These are phyloP conservation scores for Gomphus bonarii DNA, from an alignment of 1,284 basidiomycete genomes.

Conservation along the genomic window DNA sequence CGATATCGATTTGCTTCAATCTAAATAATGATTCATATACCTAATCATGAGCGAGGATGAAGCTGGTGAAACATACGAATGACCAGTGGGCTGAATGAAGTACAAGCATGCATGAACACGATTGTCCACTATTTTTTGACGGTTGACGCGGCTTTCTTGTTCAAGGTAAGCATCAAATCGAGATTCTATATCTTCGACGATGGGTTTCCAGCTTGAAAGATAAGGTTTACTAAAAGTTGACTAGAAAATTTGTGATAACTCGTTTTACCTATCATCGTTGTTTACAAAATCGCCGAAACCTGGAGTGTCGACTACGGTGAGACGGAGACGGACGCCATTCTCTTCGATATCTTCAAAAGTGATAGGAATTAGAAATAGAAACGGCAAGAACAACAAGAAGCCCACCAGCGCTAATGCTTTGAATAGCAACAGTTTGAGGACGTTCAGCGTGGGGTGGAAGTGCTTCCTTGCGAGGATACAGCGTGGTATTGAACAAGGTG, in stretches of 20 bases:
- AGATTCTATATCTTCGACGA: slow-evolving; percentile 93
- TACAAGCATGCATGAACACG: slow-evolving; percentile 92
- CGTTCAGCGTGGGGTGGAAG: slow-evolving; percentile 77
- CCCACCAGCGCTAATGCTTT: slow-evolving; percentile 92
- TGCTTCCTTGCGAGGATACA: slow-evolving; percentile 82
- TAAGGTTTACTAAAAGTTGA: slow-evolving; percentile 2
- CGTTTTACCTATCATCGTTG: slow-evolving; percentile 82
- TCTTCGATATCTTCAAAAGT: slow-evolving; percentile 85
- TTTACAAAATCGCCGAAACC: slow-evolving; percentile 97
- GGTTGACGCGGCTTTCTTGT: slow-evolving; percentile 96
- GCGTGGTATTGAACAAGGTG: slow-evolving; percentile 91
- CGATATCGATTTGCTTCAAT: slow-evolving; percentile 92
- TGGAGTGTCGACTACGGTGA: slow-evolving; percentile 95
- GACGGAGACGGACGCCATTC: slow-evolving; percentile 85
- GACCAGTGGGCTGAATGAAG: slow-evolving; percentile 96
- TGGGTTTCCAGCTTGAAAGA: slow-evolving; percentile 80
- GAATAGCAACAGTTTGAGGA: slow-evolving; percentile 88
- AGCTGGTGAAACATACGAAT: slow-evolving; percentile 60
- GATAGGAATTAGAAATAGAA: slow-evolving; percentile 18
- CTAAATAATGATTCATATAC: slow-evolving; percentile 31
- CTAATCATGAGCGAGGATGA: not conserved
- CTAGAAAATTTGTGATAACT: slow-evolving; percentile 1
- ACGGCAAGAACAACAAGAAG: not conserved
- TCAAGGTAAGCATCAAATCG: slow-evolving; percentile 95
- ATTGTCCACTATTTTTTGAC: slow-evolving; percentile 78